Base-by-base conservation (phyloP, 768 basidiomycete genomes). In the Lactarius akahatsu region DNA sequence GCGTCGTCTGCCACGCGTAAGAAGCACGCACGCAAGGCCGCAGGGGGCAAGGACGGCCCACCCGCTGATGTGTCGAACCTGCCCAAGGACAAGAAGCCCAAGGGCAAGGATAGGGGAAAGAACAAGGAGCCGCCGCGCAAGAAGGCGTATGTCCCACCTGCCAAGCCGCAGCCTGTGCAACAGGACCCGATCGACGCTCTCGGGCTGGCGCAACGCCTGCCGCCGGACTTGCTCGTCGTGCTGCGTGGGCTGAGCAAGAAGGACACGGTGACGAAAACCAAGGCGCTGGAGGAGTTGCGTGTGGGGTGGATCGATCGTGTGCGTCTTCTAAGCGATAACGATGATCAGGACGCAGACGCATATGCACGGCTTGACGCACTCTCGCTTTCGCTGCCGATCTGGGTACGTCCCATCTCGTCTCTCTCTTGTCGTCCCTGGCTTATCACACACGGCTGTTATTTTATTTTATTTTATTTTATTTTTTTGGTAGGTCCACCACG, bases 161-260 rank as follows among this genome's bases (percentile, higher is more conserved):
- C 86, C 2, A 96, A 92, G 72, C 91, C 91, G 30, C 80, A 83
- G 0, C 86, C 90, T 9, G 79, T 85, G 1, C 83, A 85, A 59
- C 91, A 85, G 26, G 94, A 98, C 80, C 96, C 96, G 1, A 80
- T 98, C 45, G 94, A 97, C 72, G 86, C 88, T 1, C 85, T 87
- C 3, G 94, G 94, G 0, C 81, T 96, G 5, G 89, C 86, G 3
- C 85, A 86, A 71, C 78, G 79, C 15, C 76, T 97, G 4, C 92
- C 92, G 0, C 84, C 94, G 2, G 93, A 94, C 32, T 80, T 98
- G 26, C 81, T 95, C 8, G 86, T 98, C 57, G 83, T 94, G 2
- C 81, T 98, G 61, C 79, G 94, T 58, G 83, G 85, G 69, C 80
- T 98, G 60, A 87, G 85, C 32, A 98, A 98, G 84, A 96, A 96